Evolutionary conservation across 192 early-diverging fungal genomes (phyloP).

Genomic region (Irineochytrium annulatum): DNA sequence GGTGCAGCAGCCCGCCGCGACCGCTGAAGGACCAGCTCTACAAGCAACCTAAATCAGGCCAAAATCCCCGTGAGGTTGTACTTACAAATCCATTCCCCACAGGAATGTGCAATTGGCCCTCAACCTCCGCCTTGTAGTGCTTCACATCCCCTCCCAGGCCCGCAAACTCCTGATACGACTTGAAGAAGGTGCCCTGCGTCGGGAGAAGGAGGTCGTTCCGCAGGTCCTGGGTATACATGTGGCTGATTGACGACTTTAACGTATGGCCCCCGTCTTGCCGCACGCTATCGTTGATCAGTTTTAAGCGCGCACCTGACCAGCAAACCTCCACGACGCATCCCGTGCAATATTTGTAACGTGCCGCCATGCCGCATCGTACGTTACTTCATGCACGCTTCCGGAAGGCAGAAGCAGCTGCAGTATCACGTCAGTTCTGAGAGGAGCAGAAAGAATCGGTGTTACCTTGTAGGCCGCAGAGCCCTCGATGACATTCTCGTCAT

Average conservation of each 20-base stretch:
- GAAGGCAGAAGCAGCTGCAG: no score
- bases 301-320: not conserved
- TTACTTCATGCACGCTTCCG: conserved; percentile 57
- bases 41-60: conserved; percentile 23
- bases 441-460: no score
- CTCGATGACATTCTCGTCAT: conserved; percentile 70
- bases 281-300: conserved; percentile 43
- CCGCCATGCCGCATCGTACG: conserved; percentile 75
- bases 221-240: conserved; percentile 63
- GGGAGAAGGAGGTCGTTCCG: conserved; percentile 80
- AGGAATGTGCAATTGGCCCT: conserved; percentile 57
- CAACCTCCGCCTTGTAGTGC: conserved; percentile 67
- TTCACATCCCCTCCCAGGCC: conserved; percentile 80
- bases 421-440: no score
- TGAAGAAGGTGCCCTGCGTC: conserved; percentile 53
- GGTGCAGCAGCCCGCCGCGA: conserved; percentile 66
- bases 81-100: conserved; percentile 58
- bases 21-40: conserved; percentile 4
- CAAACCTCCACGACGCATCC: conserved; percentile 35
- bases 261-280: conserved; percentile 78
- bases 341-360: conserved; percentile 56
- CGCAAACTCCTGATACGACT: conserved; percentile 57
- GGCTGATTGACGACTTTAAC: conserved; percentile 73
- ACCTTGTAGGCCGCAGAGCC: conserved; percentile 53
- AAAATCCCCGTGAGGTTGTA: conserved; percentile 9